Evolutionary conservation across 2,329 filamentous ascomycete genomes (phyloP).

Genomic region (Phaeosphaeriaceae sp.): DNA sequence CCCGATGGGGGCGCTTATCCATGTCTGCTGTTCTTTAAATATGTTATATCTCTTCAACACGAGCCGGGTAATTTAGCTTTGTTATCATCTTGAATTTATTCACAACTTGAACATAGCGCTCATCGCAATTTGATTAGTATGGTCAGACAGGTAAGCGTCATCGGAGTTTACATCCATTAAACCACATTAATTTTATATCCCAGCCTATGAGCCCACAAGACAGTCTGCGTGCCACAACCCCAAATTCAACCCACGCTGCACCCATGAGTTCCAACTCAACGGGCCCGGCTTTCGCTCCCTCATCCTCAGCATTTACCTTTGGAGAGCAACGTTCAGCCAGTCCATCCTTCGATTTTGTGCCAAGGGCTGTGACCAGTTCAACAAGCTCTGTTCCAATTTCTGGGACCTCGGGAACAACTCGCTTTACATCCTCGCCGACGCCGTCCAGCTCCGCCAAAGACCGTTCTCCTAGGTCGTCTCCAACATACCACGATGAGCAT

Average conservation of each 20-base stretch:
- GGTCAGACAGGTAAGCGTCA: too few species aligned
- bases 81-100: too few species aligned
- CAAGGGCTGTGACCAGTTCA: background rate
- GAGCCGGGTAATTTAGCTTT: too few species aligned
- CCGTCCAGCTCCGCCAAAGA: background rate
- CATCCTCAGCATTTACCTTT: slow-evolving; percentile 1
- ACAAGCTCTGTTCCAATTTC: background rate
- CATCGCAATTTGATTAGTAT: too few species aligned
- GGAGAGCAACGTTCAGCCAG: slow-evolving; percentile 3
- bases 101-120: too few species aligned
- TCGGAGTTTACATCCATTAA: background rate
- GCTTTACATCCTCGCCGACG: background rate
- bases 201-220: slow-evolving; percentile 1
- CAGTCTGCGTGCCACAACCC: background rate
- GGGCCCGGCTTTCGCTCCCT: slow-evolving; percentile 4
- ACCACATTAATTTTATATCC: background rate
- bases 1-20: slow-evolving; percentile 6
- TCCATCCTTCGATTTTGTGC: slow-evolving; percentile 1
- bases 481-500: background rate
- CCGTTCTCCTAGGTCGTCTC: background rate
- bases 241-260: slow-evolving; percentile 1
- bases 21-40: background rate
- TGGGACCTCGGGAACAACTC: slow-evolving; percentile 1
- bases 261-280: slow-evolving; percentile 2
- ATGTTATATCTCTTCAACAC: too few species aligned